phyloP scores from a whole-genome alignment of 2,329 filamentous ascomycete species.

The Cladophialophora immunda region DNA sequence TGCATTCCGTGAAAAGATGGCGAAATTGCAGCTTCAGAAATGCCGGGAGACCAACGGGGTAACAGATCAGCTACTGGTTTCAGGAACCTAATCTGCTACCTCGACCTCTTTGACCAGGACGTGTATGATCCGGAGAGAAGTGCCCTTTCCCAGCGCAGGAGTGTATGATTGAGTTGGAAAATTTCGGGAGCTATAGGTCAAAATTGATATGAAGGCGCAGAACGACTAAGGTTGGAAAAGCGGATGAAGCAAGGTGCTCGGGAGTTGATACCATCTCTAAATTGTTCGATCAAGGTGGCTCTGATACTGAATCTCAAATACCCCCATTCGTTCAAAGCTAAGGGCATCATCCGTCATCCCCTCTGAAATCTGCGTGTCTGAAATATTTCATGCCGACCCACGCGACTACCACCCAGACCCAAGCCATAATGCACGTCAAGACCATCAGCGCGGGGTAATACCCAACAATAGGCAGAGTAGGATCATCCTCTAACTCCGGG shows the following conservation, averaged over 20 bases:
- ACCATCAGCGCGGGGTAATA: constrained; percentile 97
- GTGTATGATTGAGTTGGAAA: neutral
- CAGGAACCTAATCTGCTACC: neutral
- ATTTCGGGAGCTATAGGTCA: neutral
- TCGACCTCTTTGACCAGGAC: neutral
- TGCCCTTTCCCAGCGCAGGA: neutral
- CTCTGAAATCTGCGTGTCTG: constrained; percentile 89
- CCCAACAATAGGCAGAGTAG: constrained; percentile 91
- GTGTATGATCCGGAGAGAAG: neutral
- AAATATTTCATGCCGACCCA: constrained; percentile 99
- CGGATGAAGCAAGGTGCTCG: constrained; percentile 13
- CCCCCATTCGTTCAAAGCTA: neutral
- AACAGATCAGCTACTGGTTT: constrained; percentile 17
- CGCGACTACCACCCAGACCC: constrained; percentile 97
- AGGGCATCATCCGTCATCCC: constrained; percentile 55
- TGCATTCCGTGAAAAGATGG: constrained; percentile 21
- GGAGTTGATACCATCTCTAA: neutral
- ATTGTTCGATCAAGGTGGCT: neutral
- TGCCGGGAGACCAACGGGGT: constrained; percentile 5
- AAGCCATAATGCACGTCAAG: constrained; percentile 92
- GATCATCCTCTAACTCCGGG: constrained; percentile 93
- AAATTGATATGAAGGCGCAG: neutral
- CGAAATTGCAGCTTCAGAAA: constrained; percentile 24
- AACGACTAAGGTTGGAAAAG: neutral
- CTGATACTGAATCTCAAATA: neutral